Evolutionary conservation across 257 asterid genomes (phyloP).

Genomic region (Solanum habrochaites): DNA sequence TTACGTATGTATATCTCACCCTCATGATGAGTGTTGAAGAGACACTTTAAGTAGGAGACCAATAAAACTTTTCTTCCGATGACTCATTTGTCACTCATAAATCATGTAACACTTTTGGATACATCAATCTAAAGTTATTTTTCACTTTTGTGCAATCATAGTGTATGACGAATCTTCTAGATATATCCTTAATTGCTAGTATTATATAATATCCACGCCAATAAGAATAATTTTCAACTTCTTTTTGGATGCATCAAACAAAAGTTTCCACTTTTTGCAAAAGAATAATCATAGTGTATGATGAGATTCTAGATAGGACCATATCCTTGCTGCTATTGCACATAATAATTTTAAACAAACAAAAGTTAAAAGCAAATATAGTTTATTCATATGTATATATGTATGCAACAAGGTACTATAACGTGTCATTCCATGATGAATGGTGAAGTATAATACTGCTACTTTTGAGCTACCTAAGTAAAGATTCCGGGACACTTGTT

Average conservation of each 20-base stretch:
- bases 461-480: background rate
- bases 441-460: background rate
- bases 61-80: background rate
- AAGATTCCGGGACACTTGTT: background rate
- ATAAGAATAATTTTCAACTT: background rate
- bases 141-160: background rate
- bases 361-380: background rate
- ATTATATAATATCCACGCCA: background rate
- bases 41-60: background rate
- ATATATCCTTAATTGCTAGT: background rate
- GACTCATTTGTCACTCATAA: background rate
- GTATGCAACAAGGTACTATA: background rate
- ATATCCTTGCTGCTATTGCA: background rate
- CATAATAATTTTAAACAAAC: background rate
- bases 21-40: background rate
- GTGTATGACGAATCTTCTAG: background rate
- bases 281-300: background rate
- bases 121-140: background rate
- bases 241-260: background rate
- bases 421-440: background rate
- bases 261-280: background rate
- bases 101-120: background rate
- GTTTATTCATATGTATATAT: background rate
- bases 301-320: background rate
- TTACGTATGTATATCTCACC: background rate